These are phyloP conservation scores for Scheffersomyces stipitis DNA, from an alignment of 805 yeast species.

Conservation along the genomic window DNA sequence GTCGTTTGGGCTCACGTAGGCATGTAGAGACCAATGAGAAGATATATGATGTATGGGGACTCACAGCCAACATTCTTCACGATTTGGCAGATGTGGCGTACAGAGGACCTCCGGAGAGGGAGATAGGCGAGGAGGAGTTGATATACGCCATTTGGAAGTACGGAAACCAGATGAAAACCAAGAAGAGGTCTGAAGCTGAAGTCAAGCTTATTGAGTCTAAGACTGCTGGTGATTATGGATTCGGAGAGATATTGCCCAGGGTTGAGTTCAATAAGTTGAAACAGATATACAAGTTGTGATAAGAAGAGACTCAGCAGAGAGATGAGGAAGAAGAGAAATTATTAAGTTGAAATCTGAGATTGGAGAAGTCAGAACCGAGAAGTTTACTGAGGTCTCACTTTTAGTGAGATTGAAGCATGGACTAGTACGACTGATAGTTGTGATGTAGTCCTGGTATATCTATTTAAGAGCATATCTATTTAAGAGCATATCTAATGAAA, in stretches of 20 bases:
- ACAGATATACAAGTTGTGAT: constrained; percentile 33
- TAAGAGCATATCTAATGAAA: no score
- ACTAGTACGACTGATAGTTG: no score
- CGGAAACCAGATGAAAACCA: constrained; percentile 54
- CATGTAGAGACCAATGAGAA: constrained; percentile 41
- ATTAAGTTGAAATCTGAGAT: no score
- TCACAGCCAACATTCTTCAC: constrained; percentile 76
- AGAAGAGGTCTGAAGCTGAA: constrained; percentile 55
- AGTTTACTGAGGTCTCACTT: no score
- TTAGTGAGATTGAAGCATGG: no score
- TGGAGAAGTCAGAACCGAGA: no score
- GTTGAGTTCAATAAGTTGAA: constrained; percentile 44
- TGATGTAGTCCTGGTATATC: no score
- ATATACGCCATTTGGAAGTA: constrained; percentile 53
- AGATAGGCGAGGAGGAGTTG: constrained; percentile 65
- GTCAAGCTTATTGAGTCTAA: constrained; percentile 43
- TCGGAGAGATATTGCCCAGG: constrained; percentile 44
- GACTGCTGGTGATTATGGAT: constrained; percentile 34
- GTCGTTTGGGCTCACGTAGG: constrained; percentile 38
- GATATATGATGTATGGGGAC: constrained; percentile 77
- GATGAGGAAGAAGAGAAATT: no score
- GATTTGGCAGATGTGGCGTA: constrained; percentile 63
- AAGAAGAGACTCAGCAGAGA: no score
- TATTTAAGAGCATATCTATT: no score
- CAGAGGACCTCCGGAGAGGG: constrained; percentile 10